Base-by-base conservation (phyloP, 2,329 filamentous ascomycete species). In the Colletotrichum acutatum region DNA sequence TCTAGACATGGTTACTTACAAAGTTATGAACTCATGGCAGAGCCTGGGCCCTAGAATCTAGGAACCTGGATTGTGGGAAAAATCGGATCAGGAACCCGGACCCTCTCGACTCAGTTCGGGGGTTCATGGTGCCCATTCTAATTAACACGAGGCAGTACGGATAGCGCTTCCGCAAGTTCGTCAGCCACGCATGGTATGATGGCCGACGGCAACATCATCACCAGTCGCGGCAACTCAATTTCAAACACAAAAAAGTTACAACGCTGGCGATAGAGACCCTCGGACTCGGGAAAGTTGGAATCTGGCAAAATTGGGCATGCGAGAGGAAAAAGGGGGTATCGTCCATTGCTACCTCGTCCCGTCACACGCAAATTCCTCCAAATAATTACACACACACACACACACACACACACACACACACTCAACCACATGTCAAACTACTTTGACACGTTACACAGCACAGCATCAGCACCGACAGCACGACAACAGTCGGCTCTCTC, bases 301-400 rank as follows among this genome's bases (percentile, higher is more conserved):
- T 9, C 42, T 19, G 30, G 22, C 62, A 52, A 24, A 37, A 1
- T 32, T 19, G 22, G 42, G 49, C 53, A 42, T 49, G 28, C 42
- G 32, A 66, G 52, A 74, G 53, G 52, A 65, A 74, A 75, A 74
- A 66, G 70, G 71, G 72, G 74, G 74, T 75, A 75, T 75, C 74
- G 74, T 75, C 74, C 71, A 75, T 75, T 75, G 74, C 67, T 74
- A 71, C 58, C 71, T 74, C 66, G 66, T 61, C 60, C 46, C 65
- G 34, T 59, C 61, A 74, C 65, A 54, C 71, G 63, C 67, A 49
- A 28, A 12, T 67, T 54, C 66, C 61, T 70, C 65, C 49, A 49
- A n/a, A 49, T 70, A 74, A 71, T 74, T 71, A 75, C 66, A 74
- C 19, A 46, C 34, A 46, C 7, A 49, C 5, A 5, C 37, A 42